Evolutionary conservation across 2,329 filamentous ascomycete species (phyloP).

Genomic region (Cladophialophora bantiana): DNA sequence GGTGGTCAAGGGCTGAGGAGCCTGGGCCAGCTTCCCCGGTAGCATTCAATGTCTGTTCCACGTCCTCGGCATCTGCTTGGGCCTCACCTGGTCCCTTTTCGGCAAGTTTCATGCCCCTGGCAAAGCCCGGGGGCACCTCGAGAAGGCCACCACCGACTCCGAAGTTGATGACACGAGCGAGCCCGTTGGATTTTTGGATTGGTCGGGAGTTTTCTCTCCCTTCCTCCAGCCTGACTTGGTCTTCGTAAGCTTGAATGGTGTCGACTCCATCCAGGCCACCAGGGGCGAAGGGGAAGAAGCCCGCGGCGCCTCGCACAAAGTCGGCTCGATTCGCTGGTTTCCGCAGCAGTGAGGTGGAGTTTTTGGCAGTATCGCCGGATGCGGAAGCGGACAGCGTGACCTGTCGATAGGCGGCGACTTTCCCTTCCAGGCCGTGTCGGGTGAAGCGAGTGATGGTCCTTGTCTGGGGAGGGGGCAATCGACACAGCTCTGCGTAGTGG

Average conservation of each 20-base stretch:
- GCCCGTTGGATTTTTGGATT: constrained; percentile 53
- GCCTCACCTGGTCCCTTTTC: constrained; percentile 65
- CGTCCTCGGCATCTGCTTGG: constrained; percentile 70
- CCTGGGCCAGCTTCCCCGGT: constrained; percentile 43
- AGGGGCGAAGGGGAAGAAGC: constrained; percentile 92
- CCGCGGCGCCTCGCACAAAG: constrained; percentile 89
- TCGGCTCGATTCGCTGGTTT: constrained; percentile 87
- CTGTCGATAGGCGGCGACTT: constrained; percentile 91
- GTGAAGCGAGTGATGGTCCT: constrained; percentile 93
- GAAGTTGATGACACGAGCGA: constrained; percentile 88
- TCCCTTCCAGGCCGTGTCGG: constrained; percentile 87
- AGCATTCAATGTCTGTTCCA: constrained; percentile 67
- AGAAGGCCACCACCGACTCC: constrained; percentile 78
- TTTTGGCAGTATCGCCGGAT: constrained; percentile 89
- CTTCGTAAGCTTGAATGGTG: constrained; percentile 82
- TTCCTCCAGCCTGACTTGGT: constrained; percentile 67
- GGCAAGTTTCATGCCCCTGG: constrained; percentile 75
- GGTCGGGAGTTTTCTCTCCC: constrained; percentile 54
- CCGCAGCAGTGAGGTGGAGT: constrained; percentile 85
- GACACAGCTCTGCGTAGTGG: constrained; percentile 84
- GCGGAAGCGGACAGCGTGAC: constrained; percentile 89
- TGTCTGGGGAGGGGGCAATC: constrained; percentile 87
- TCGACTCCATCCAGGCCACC: constrained; percentile 88
- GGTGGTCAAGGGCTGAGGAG: constrained; percentile 31
- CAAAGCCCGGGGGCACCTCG: constrained; percentile 81